Percentiles rank a stretch among this genome's conserved stretches.
phyloP scores from a whole-genome alignment of 148 eudicot genomes.

The Drosera capensis region DNA sequence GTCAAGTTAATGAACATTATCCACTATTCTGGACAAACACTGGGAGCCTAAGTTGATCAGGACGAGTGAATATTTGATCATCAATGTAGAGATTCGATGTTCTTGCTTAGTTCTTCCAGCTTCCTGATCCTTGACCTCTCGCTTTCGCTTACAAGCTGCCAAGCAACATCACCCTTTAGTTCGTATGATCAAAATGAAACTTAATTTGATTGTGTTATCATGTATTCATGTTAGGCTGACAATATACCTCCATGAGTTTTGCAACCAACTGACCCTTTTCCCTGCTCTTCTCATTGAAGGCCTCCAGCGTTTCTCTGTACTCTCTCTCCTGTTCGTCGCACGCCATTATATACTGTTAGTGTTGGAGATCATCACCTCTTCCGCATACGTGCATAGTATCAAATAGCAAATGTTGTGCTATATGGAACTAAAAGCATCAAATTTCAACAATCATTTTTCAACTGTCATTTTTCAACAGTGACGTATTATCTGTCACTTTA shows the following conservation, averaged over 20 bases:
- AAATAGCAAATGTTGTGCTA: no score
- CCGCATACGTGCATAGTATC: no score
- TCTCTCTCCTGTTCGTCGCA: slow-evolving; percentile 32
- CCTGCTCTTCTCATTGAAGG: slow-evolving; percentile 43
- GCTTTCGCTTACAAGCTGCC: slow-evolving; percentile 48
- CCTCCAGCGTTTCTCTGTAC: slow-evolving; percentile 43
- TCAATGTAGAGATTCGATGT: slow-evolving; percentile 32
- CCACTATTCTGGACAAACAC: no score
- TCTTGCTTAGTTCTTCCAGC: slow-evolving; percentile 60
- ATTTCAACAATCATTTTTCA: no score
- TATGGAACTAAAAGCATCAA: no score
- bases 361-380: no score
- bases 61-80: no score
- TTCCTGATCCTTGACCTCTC: slow-evolving; percentile 43
- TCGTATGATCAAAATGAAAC: neutral
- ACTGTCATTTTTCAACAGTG: no score
- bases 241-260: slow-evolving; percentile 46
- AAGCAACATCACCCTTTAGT: neutral
- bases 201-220: neutral
- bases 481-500: no score
- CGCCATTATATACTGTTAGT: no score
- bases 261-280: slow-evolving; percentile 41
- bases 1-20: no score
- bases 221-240: neutral
- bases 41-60: no score